A percentile compares a stretch with the other conserved stretches of the same genome.
Conservation (phyloP, 768 basidiomycete genomes). For the Daedalea quercina region DNA sequence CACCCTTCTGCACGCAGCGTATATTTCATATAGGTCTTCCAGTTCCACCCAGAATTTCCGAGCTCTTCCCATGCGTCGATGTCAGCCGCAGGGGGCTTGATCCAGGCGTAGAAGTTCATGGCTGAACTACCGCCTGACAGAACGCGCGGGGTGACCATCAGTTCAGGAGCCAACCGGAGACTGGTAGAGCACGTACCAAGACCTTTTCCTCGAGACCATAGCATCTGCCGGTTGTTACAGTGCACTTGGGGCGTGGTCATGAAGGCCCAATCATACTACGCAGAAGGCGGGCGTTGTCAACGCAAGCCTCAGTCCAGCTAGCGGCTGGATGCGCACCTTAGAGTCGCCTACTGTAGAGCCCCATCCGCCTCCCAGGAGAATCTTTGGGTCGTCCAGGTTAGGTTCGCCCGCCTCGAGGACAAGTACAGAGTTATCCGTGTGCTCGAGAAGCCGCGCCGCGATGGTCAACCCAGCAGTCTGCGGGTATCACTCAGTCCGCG, state of each 20-base stretch:
- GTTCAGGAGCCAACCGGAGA: background rate
- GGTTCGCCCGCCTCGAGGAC: conserved; percentile 27
- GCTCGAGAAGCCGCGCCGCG: conserved; percentile 32
- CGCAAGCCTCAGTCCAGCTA: background rate
- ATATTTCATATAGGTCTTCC: conserved; percentile 28
- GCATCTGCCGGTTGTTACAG: conserved; percentile 1
- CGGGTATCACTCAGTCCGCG: background rate
- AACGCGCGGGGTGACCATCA: background rate
- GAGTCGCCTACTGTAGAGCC: background rate
- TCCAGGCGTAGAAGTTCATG: conserved; percentile 35
- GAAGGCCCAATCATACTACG: conserved; percentile 11
- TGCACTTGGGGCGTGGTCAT: conserved; percentile 9
- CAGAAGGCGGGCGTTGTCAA: background rate
- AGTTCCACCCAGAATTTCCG: conserved; percentile 54
- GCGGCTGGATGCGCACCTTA: background rate
- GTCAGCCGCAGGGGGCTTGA: conserved; percentile 22
- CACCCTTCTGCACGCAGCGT: conserved; percentile 25
- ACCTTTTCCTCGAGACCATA: conserved; percentile 7
- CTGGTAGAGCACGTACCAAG: conserved; percentile 14
- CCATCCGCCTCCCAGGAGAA: conserved; percentile 1
- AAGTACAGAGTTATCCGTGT: conserved; percentile 26
- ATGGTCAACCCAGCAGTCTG: conserved; percentile 28
- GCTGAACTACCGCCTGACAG: conserved; percentile 30
- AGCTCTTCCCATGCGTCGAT: conserved; percentile 35
- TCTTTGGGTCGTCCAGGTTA: conserved; percentile 6